Conservation (phyloP, 768 basidiomycete species). For the Mycena albidolilacea region DNA sequence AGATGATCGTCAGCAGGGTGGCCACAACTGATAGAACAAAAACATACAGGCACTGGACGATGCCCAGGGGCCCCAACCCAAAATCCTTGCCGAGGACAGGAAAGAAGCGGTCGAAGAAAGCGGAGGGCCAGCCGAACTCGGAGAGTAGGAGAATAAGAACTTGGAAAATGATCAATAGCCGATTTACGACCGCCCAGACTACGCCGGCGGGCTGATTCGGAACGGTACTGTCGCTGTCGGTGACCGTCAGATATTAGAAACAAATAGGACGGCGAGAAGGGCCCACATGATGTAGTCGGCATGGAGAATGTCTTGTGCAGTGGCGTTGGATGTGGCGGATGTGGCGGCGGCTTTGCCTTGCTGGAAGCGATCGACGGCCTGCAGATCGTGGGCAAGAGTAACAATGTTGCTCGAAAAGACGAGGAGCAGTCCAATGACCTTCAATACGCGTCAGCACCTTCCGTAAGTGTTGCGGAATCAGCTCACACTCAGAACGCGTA, state of each 20-base stretch:
- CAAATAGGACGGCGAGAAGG: conserved; percentile 13
- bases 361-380: conserved; percentile 80
- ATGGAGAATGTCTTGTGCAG: conserved; percentile 54
- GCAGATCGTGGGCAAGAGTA: conserved; percentile 79
- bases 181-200: conserved; percentile 93
- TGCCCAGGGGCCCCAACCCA: conserved; percentile 88
- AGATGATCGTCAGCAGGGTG: background rate
- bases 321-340: conserved; percentile 45
- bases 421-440: conserved; percentile 78
- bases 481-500: conserved; percentile 74
- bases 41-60: conserved; percentile 88
- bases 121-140: conserved; percentile 85
- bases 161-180: conserved; percentile 90
- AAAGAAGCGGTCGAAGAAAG: conserved; percentile 88
- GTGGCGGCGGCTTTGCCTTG: conserved; percentile 53
- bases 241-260: conserved; percentile 11
- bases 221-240: conserved; percentile 78
- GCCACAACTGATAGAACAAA: conserved; percentile 1
- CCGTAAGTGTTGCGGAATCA: background rate
- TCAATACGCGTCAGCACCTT: background rate
- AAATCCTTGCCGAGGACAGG: conserved; percentile 89
- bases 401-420: conserved; percentile 87
- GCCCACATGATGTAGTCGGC: conserved; percentile 87
- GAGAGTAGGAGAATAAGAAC: conserved; percentile 85
- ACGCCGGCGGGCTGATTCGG: conserved; percentile 85